A percentile compares a stretch with the other conserved stretches of the same genome.
Conservation (phyloP, 139 green algal genomes). For the Micractinium sp. region DNA sequence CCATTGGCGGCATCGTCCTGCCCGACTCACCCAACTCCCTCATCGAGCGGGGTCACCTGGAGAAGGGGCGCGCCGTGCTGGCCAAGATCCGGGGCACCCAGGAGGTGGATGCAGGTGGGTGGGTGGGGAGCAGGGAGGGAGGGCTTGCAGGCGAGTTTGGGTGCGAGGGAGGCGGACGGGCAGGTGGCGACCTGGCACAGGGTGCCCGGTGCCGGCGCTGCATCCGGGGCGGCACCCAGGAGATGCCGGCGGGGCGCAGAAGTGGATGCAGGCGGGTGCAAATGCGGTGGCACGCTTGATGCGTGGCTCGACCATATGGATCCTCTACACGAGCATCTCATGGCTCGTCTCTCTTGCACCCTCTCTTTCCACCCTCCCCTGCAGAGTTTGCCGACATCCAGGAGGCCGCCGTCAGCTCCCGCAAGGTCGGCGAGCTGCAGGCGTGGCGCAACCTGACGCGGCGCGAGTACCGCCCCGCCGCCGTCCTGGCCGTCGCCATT, state of each 20-base stretch:
- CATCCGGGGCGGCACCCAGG: too few species aligned
- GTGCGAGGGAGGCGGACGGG: too few species aligned
- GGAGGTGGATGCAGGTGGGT: slow-evolving; percentile 48
- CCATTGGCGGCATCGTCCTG: slow-evolving; percentile 63
- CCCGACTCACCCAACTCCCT: slow-evolving; percentile 84
- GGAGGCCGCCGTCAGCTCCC: not conserved
- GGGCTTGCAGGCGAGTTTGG: too few species aligned
- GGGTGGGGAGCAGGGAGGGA: not conserved
- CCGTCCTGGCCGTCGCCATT: slow-evolving; percentile 16
- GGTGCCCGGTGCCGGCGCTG: too few species aligned
- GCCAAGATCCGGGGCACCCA: slow-evolving; percentile 57
- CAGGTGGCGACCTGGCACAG: too few species aligned
- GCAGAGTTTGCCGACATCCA: slow-evolving; percentile 26
- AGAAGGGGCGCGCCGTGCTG: slow-evolving; percentile 54
- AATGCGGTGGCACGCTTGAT: too few species aligned
- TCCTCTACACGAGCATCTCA: too few species aligned
- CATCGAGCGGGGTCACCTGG: slow-evolving; percentile 51
- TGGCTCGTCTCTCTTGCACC: too few species aligned
- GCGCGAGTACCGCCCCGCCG: slow-evolving; percentile 8
- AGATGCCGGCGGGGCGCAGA: too few species aligned
- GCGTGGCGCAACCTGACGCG: slow-evolving; percentile 21
- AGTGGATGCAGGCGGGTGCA: too few species aligned
- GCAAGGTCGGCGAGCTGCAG: slow-evolving; percentile 9
- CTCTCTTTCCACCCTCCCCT: too few species aligned
- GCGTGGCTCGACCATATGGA: too few species aligned